These are phyloP conservation scores for Effrenium voratum DNA, from an alignment of 73 alveolate genomes.

Conservation along the genomic window DNA sequence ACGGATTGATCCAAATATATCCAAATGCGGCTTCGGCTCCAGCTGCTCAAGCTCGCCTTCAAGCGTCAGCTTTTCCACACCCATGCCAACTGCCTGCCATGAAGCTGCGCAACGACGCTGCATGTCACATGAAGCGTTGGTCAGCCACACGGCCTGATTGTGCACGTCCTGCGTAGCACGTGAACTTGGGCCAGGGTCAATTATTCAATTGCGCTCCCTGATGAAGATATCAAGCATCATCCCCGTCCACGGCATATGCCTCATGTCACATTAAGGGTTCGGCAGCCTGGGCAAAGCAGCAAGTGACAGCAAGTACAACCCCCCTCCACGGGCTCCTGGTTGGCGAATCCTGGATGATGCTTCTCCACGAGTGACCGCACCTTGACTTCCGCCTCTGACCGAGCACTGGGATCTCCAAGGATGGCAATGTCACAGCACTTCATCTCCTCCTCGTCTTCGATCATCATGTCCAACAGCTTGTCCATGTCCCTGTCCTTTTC, in stretches of 20 bases:
- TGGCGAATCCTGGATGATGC: conserved; percentile 56
- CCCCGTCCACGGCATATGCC: too few relatives aligned
- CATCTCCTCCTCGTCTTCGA: not conserved
- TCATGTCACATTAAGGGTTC: too few relatives aligned
- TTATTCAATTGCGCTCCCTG: too few relatives aligned
- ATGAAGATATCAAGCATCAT: too few relatives aligned
- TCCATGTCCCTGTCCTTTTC: not conserved
- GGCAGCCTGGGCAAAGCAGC: not conserved
- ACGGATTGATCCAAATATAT: too few relatives aligned
- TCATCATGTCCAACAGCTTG: conserved; percentile 22
- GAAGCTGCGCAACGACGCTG: too few relatives aligned
- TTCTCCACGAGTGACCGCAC: conserved; percentile 56
- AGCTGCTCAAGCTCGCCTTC: conserved; percentile 49
- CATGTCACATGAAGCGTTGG: too few relatives aligned
- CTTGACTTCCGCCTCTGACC: conserved; percentile 38
- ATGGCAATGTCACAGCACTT: conserved; percentile 51
- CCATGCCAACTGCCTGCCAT: conserved; percentile 63
- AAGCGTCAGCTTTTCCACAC: conserved; percentile 15
- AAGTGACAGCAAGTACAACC: not conserved
- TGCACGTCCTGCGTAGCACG: too few relatives aligned
- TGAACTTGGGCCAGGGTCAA: too few relatives aligned
- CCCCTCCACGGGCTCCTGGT: conserved; percentile 14
- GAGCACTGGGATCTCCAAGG: conserved; percentile 51
- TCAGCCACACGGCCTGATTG: too few relatives aligned
- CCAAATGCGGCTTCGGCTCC: not conserved